Evolutionary conservation across 2,329 filamentous ascomycete species (phyloP), one percentile per base, ranked within the genome.

Genomic region (Talaromyces funiculosus): DNA sequence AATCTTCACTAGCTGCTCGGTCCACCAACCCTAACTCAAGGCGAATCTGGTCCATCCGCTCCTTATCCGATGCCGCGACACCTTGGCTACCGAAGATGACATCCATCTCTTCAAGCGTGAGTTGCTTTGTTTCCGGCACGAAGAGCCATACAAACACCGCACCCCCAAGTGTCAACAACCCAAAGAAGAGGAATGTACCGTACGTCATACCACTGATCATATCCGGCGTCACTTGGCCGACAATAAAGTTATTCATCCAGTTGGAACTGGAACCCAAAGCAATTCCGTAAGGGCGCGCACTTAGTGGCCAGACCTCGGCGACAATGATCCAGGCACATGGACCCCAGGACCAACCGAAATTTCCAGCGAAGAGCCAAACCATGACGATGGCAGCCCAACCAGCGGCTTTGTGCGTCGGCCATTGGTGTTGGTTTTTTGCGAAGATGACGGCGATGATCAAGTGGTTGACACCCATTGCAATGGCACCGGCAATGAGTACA

Each of bases 271-370:
- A 86, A 16, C 86, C 88, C 0, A 92, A 76, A 0, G 88, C 81
- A 12, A 89, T 87, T 42, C 88, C 89, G 62, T 90, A 89, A 0
- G 89, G 83, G 2, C 88, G 82, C 9, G 85, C 85, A 61, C 83
- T 86, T 4, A 90, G 74, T 0, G 88, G 89, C 85, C 86, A 92
- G 43, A 92, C 84, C 73, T 91, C 89, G 2, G 87, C 84, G 2
- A 90, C 82, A 59, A 92, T 80, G 62, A 90, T 89, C 89, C 89
- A 91, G 0, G 86, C 83, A 66, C 85, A 87, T 2, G 87, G 87
- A 0, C 88, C 87, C 87, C 87, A 90, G 0, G 81, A 85, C 69
- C 89, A 90, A 35, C 86, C 88, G 66, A 90, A 90, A 71, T 88
- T 82, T 14, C 88, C 77, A 16, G 89, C 85, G 64, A 89, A 90